Conservation (phyloP, 2,329 filamentous ascomycete species). For the Phyllosticta capitalensis region DNA sequence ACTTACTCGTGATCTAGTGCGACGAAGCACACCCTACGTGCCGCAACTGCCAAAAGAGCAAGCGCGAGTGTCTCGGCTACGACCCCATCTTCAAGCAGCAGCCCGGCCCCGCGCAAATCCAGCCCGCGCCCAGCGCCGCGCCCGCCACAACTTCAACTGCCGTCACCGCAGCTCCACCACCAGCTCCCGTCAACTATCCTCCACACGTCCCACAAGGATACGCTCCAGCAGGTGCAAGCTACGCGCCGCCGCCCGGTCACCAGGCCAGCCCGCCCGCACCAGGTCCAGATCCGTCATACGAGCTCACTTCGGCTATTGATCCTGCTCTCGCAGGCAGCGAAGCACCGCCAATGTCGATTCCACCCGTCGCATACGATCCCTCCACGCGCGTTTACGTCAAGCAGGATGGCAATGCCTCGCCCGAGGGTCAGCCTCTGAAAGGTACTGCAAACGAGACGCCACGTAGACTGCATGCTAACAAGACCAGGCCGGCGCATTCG, state of each 20-base stretch:
- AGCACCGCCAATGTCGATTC: conserved; percentile 15
- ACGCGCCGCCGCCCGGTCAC: conserved; percentile 20
- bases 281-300: conserved; percentile 33
- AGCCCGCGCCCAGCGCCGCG: conserved; percentile 52
- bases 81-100: conserved; percentile 78
- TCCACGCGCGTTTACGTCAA: conserved; percentile 6
- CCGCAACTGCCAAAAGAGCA: conserved; percentile 81
- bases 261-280: conserved; percentile 25
- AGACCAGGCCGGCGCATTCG: conserved; percentile 34
- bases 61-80: conserved; percentile 78
- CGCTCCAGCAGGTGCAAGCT: conserved; percentile 32
- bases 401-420: conserved; percentile 13
- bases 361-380: conserved; percentile 9
- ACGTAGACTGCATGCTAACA: neutral
- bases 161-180: conserved; percentile 24
- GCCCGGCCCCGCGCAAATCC: conserved; percentile 59
- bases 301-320: conserved; percentile 53
- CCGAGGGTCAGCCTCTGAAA: conserved; percentile 21
- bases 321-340: conserved; percentile 49
- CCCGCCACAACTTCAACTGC: conserved; percentile 23
- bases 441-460: conserved; percentile 14
- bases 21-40: conserved; percentile 92
- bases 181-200: conserved; percentile 24
- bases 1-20: conserved; percentile 50
- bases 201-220: conserved; percentile 33